These are phyloP conservation scores for Pharnaceum exiguum DNA, from an alignment of 148 eudicot species.

Conservation along the genomic window DNA sequence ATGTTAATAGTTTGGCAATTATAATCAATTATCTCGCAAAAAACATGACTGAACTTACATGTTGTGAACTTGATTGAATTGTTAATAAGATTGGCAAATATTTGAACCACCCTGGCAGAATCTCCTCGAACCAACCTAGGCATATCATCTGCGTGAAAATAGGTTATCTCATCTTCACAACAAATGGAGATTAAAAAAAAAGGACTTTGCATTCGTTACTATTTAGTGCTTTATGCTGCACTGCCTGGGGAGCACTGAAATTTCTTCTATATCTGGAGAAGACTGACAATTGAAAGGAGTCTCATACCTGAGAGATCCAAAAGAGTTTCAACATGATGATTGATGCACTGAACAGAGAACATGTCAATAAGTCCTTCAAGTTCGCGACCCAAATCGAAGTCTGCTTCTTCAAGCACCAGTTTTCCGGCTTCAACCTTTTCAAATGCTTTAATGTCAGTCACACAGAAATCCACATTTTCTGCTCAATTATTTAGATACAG, in stretches of 20 bases:
- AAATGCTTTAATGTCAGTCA: slow-evolving; percentile 1
- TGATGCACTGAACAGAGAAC: slow-evolving; percentile 94
- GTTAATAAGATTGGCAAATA: slow-evolving; percentile 92
- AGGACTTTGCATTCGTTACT: not conserved
- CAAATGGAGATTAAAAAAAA: not conserved
- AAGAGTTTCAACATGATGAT: slow-evolving; percentile 82
- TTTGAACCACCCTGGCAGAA: slow-evolving; percentile 87
- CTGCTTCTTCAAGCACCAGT: slow-evolving; percentile 80
- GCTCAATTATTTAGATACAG: not conserved
- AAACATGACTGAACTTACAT: slow-evolving; percentile 38
- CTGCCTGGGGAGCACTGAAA: no score
- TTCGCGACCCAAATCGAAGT: slow-evolving; percentile 85
- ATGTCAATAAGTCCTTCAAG: slow-evolving; percentile 96
- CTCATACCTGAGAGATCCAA: slow-evolving; percentile 79
- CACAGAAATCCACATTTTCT: not conserved
- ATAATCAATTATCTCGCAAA: not conserved
- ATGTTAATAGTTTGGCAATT: not conserved
- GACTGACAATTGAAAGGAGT: not conserved
- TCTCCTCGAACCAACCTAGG: slow-evolving; percentile 88
- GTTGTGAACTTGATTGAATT: slow-evolving; percentile 95
- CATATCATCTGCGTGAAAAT: slow-evolving; percentile 68
- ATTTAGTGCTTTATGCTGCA: no score
- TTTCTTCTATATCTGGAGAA: no score
- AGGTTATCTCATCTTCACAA: not conserved
- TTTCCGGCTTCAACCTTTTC: slow-evolving; percentile 93